Base-by-base conservation (phyloP, 192 early-diverging fungal genomes). In the Coemansia sp. region DNA sequence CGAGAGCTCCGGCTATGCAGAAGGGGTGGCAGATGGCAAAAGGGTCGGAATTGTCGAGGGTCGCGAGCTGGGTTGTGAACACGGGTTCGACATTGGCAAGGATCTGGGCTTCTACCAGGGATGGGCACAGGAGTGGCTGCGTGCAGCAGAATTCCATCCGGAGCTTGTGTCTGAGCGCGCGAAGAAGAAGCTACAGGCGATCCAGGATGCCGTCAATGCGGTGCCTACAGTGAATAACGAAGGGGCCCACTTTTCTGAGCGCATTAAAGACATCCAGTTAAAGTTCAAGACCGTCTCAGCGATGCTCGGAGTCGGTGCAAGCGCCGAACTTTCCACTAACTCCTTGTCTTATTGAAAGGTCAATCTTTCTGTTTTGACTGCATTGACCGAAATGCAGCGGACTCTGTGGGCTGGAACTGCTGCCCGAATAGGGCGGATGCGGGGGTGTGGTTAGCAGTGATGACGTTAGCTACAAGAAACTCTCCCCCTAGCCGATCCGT, bases 71-170 rank as follows among this genome's bases (percentile, higher is more conserved):
- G 79, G 79, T 11, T 64, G 64, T 31, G 79, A 82, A 54, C 63
- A 69, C 31, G 79, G 79, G 20, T 73, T 65, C 20, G 67, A 60
- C 7, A 67, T 82, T 10, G 79, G 71, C 63, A 69, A 68, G n/a
- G 79, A 82, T 51, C n/a, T 76, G 36, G 79, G 79, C 21, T 76
- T 76, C 29, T 82, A 82, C 67, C 60, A 66, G 1, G 79, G 79
- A 63, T 82, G 79, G 79, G 75, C 64, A 20, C 74, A 74, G 33
- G 64, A 69, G 31, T 82, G 79, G 79, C 62, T 82, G 6, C 51
- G 36, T 20, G 52, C 61, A 5, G 71, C 74, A 14, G 46, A 32
- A 2, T 53, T 21, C 7, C 75, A 64, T 29, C 71, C 79, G 4
- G 65, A 58, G 11, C 52, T 71, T 17, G 74, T 82, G 31, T 53